phyloP scores from a whole-genome alignment of 2,329 filamentous ascomycete genomes.

The Zasmidium citrigriseum region DNA sequence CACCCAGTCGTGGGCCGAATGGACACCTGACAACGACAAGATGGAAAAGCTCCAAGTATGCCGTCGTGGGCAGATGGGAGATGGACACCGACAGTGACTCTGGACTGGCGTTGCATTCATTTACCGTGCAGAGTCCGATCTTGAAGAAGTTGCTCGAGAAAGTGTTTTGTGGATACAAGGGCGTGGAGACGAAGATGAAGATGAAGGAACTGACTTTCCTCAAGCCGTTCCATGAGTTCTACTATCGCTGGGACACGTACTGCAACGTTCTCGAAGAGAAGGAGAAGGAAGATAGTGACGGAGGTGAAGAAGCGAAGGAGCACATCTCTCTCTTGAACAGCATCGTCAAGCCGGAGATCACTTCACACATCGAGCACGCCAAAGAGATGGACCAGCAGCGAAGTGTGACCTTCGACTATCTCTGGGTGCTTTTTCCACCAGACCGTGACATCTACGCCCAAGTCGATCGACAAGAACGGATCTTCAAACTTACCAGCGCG shows the following conservation, averaged over 20 bases:
- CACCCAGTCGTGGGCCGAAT: neutral
- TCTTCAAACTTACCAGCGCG: constrained; percentile 27
- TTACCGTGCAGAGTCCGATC: constrained; percentile 38
- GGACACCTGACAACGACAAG: constrained; percentile 5
- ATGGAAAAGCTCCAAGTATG: constrained; percentile 20
- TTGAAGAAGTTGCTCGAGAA: constrained; percentile 34
- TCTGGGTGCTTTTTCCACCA: constrained; percentile 6
- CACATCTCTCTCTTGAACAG: constrained; percentile 29
- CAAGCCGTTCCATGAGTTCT: constrained; percentile 38
- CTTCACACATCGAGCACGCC: neutral
- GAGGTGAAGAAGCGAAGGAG: constrained; percentile 21
- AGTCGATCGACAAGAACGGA: constrained; percentile 28
- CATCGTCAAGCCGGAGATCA: constrained; percentile 23
- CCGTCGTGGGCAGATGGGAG: constrained; percentile 29
- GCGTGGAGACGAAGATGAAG: constrained; percentile 34
- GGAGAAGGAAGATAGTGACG: constrained; percentile 14
- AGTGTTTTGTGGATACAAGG: constrained; percentile 35
- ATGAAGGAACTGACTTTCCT: constrained; percentile 36
- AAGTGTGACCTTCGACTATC: constrained; percentile 1
- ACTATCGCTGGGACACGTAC: constrained; percentile 37
- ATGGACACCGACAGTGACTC: constrained; percentile 20
- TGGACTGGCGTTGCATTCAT: constrained; percentile 29
- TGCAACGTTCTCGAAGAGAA: constrained; percentile 18
- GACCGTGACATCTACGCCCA: constrained; percentile 21
- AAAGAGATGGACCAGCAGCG: constrained; percentile 25